phyloP scores from a whole-genome alignment of 805 yeast genomes.

The Pichia insulana region DNA sequence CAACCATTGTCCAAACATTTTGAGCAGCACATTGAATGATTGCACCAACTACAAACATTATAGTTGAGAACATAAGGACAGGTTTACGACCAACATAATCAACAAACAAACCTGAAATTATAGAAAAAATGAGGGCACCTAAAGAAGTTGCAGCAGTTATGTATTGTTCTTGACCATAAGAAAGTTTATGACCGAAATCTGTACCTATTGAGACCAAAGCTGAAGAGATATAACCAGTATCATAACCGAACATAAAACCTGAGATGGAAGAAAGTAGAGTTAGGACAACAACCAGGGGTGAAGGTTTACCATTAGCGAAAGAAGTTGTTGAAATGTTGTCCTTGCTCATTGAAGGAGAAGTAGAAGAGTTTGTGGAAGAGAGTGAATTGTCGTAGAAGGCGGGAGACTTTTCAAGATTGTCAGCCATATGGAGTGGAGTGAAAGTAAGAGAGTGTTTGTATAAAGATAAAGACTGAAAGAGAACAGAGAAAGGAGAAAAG shows the following conservation, averaged over 20 bases:
- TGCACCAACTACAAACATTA: constrained; percentile 79
- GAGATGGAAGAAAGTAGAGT: constrained; percentile 81
- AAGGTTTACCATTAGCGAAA: constrained; percentile 43
- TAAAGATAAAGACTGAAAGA: too few species aligned
- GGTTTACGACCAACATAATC: constrained; percentile 81
- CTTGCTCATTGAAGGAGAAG: too few species aligned
- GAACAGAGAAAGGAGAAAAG: too few species aligned
- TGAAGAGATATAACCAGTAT: constrained; percentile 92
- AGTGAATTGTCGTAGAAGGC: background rate
- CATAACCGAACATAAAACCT: constrained; percentile 96
- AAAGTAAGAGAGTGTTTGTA: too few species aligned
- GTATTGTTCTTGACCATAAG: constrained; percentile 76
- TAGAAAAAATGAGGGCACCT: constrained; percentile 80
- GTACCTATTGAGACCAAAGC: constrained; percentile 81
- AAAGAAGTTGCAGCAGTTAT: constrained; percentile 92
- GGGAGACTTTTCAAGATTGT: background rate
- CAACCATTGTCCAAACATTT: constrained; percentile 84
- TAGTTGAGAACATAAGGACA: constrained; percentile 73
- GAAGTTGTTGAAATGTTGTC: constrained; percentile 13
- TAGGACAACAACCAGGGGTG: constrained; percentile 55
- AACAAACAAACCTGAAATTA: constrained; percentile 73
- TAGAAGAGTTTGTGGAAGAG: background rate
- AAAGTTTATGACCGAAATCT: constrained; percentile 54
- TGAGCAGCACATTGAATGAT: constrained; percentile 74
- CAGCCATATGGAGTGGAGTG: too few species aligned